Evolutionary conservation across 768 basidiomycete species (phyloP).

Genomic region (Tubosaeta brunneosetosa): DNA sequence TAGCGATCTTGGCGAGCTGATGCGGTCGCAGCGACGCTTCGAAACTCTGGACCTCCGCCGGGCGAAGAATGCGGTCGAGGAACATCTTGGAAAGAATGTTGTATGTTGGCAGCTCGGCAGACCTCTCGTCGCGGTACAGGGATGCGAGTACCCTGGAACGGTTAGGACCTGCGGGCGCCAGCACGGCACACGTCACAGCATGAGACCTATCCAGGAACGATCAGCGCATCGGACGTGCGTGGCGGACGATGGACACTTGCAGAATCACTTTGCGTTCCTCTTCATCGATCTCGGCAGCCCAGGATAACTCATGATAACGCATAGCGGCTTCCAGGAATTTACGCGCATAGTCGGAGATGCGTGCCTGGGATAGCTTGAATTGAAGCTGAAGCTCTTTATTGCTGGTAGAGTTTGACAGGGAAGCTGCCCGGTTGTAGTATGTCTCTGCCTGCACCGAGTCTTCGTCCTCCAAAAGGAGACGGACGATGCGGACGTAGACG

Average conservation of each 20-base stretch:
- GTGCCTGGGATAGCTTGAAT: conserved; percentile 91
- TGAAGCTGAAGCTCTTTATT: conserved; percentile 77
- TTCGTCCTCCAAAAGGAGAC: conserved; percentile 91
- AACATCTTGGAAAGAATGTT: conserved; percentile 98
- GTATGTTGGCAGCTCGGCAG: conserved; percentile 70
- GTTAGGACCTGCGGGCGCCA: conserved; percentile 95
- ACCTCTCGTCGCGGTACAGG: conserved; percentile 91
- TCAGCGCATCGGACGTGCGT: conserved; percentile 4
- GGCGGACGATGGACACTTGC: conserved; percentile 43
- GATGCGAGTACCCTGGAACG: conserved; percentile 90
- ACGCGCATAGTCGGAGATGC: conserved; percentile 87
- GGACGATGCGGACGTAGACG: conserved; percentile 90
- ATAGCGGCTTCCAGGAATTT: conserved; percentile 93
- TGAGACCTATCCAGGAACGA: conserved; percentile 51
- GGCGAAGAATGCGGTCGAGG: conserved; percentile 92
- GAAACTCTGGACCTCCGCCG: conserved; percentile 86
- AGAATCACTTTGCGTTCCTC: conserved; percentile 88
- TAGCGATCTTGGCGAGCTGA: conserved; percentile 88
- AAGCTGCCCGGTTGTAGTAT: conserved; percentile 93
- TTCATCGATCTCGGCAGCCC: conserved; percentile 87
- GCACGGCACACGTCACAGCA: conserved; percentile 92
- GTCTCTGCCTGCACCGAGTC: conserved; percentile 98
- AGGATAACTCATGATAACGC: conserved; percentile 92
- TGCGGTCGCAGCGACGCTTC: conserved; percentile 84
- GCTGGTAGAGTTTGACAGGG: conserved; percentile 74